These are phyloP conservation scores for Phytopythium cucurbitacearum DNA, from an alignment of 352 stramenopile genomes.

Conservation along the genomic window DNA sequence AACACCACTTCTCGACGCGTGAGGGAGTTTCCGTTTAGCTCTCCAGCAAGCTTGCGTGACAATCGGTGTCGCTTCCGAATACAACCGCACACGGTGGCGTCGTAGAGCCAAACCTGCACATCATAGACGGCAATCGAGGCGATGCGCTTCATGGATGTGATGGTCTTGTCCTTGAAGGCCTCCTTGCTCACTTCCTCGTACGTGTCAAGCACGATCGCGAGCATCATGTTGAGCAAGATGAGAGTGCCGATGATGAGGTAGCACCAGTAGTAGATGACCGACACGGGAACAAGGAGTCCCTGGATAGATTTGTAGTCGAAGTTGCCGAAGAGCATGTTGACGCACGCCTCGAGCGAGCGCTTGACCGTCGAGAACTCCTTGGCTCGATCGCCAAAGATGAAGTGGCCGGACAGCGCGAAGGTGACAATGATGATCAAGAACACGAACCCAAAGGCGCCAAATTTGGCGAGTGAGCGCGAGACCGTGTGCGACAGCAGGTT, in stretches of 20 bases:
- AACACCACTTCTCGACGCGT: conserved; percentile 10
- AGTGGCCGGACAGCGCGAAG: conserved; percentile 31
- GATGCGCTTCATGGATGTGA: conserved; percentile 19
- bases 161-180: conserved; percentile 19
- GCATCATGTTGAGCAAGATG: conserved; percentile 62
- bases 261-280: conserved; percentile 52
- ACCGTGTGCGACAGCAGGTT: conserved; percentile 46
- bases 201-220: conserved; percentile 51
- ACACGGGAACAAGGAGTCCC: conserved; percentile 23
- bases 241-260: conserved; percentile 54
- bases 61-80: neutral
- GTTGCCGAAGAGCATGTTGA: conserved; percentile 56
- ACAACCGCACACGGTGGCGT: conserved; percentile 7
- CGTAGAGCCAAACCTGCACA: conserved; percentile 2
- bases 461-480: conserved; percentile 27
- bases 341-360: conserved; percentile 29
- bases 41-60: conserved; percentile 5
- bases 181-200: conserved; percentile 46
- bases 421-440: conserved; percentile 46
- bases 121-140: conserved; percentile 16
- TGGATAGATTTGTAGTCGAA: conserved; percentile 43
- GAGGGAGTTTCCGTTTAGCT: conserved; percentile 1
- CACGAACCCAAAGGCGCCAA: conserved; percentile 41
- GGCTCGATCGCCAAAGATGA: conserved; percentile 49
- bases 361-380: conserved; percentile 29